These are phyloP conservation scores for Penicillium canariense DNA, from an alignment of 495 filamentous ascomycete species.

Conservation along the genomic window DNA sequence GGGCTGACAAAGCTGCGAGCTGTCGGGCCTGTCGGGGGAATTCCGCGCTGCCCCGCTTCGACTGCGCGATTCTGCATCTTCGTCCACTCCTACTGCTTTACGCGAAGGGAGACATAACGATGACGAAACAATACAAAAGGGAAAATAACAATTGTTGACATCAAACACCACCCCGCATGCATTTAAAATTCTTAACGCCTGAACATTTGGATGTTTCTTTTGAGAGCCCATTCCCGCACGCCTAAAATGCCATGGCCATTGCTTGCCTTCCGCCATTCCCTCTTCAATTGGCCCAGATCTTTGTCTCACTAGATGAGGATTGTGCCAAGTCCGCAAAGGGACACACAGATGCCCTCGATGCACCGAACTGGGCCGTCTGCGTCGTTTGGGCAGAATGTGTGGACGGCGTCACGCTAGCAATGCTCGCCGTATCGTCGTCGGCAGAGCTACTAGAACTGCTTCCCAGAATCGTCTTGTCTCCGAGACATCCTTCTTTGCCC, in stretches of 20 bases:
- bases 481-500: slow-evolving; percentile 58
- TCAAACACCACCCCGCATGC: background rate
- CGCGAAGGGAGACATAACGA: too few species aligned
- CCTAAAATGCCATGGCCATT: slow-evolving; percentile 8
- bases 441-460: slow-evolving; percentile 30
- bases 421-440: slow-evolving; percentile 38
- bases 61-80: too few species aligned
- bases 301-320: slow-evolving; percentile 28
- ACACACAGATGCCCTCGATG: slow-evolving; percentile 25
- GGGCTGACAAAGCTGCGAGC: slow-evolving; percentile 1
- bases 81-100: too few species aligned
- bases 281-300: slow-evolving; percentile 39
- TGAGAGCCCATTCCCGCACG: slow-evolving; percentile 1
- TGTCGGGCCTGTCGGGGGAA: background rate
- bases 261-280: background rate
- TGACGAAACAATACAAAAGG: background rate
- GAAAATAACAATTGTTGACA: background rate
- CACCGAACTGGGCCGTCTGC: background rate
- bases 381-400: slow-evolving; percentile 5
- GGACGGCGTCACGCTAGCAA: slow-evolving; percentile 26
- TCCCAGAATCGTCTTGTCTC: slow-evolving; percentile 49
- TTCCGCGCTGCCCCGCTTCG: too few species aligned
- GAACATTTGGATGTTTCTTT: background rate
- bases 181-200: slow-evolving; percentile 1
- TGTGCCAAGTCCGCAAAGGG: slow-evolving; percentile 37